A percentile compares a stretch with the other conserved stretches of the same genome.
These are phyloP conservation scores for Russula lepida DNA, from an alignment of 768 basidiomycete species.

Conservation along the genomic window DNA sequence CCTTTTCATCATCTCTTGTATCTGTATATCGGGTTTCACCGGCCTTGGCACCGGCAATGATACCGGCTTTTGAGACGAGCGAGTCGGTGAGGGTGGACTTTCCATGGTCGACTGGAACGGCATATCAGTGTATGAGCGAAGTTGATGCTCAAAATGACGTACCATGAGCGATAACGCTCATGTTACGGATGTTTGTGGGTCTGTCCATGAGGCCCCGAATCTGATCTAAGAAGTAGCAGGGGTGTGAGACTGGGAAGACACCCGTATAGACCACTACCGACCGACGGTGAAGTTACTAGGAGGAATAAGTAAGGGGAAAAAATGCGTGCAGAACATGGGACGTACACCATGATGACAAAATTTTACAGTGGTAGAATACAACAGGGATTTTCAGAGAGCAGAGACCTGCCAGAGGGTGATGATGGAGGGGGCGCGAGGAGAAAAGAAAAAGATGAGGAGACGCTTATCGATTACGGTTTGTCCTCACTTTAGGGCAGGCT, in stretches of 20 bases:
- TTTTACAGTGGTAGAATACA: constrained; percentile 30
- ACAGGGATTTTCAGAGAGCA: constrained; percentile 5
- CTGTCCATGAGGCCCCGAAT: constrained; percentile 82
- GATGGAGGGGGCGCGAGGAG: constrained; percentile 5
- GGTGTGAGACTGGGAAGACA: constrained; percentile 27
- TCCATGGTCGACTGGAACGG: constrained; percentile 86
- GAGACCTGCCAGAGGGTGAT: constrained; percentile 14
- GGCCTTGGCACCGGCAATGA: constrained; percentile 90
- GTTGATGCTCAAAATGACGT: constrained; percentile 27
- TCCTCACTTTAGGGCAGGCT: constrained; percentile 12
- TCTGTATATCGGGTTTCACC: constrained; percentile 97
- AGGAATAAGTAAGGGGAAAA: neutral
- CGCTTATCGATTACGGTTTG: constrained; percentile 37
- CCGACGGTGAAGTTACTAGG: constrained; percentile 22
- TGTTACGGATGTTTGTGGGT: constrained; percentile 90
- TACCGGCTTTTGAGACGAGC: constrained; percentile 98
- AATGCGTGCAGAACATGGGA: constrained; percentile 23
- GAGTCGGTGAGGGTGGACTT: constrained; percentile 99
- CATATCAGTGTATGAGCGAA: constrained; percentile 17
- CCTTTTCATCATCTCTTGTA: constrained; percentile 96
- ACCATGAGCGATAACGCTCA: constrained; percentile 93
- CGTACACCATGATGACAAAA: constrained; percentile 77
- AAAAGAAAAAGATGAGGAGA: constrained; percentile 1
- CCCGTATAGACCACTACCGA: constrained; percentile 3
- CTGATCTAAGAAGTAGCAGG: constrained; percentile 49